Base-by-base conservation (phyloP, 2,329 filamentous ascomycete species). In the Periconia sp. region DNA sequence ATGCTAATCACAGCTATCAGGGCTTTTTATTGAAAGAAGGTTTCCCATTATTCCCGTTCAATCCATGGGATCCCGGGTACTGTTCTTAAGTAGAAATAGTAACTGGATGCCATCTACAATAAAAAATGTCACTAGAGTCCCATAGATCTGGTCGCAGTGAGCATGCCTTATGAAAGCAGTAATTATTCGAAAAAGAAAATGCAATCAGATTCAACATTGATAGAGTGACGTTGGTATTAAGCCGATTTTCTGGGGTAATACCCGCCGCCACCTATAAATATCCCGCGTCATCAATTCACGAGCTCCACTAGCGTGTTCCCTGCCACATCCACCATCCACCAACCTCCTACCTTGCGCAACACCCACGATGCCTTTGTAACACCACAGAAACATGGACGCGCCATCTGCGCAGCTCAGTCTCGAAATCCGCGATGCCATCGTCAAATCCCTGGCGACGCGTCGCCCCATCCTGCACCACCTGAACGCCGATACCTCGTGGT, bases 401-500 rank as follows among this genome's bases (percentile, higher is more conserved):
- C 67, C 70, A 7, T 71, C 69, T 9, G 54, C 60, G 50, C 77
- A 80, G 60, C 70, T 80, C 9, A 68, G 75, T 44, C 68, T 68
- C 59, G 76, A 79, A 56, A 69, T 78, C n/a, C 73, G 71, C 58
- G 62, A 73, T 50, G 64, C 74, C 33, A 61, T 78, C 40, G 72
- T 73, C 40, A 63, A 70, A 45, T 63, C 74, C 19, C 71, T 79
- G 45, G 68, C 72, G 30, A 71, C 71, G 47, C 76, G 74, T 41
- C 75, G 80, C 23, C 82, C 82, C 1, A 65, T 88, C 41, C 77
- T 89, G 9, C 82, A 83, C 49, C 85, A 88, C 68, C 76, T 89
- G 31, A 88, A 88, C 68, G 85, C 82, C 60, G 85, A 89, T 71
- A 87, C 84, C 5, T 84, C 81, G 19, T 89, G 86, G 85, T 76